Evolutionary conservation across 2,329 filamentous ascomycete species (phyloP).

Genomic region (Xylariaceae sp.): DNA sequence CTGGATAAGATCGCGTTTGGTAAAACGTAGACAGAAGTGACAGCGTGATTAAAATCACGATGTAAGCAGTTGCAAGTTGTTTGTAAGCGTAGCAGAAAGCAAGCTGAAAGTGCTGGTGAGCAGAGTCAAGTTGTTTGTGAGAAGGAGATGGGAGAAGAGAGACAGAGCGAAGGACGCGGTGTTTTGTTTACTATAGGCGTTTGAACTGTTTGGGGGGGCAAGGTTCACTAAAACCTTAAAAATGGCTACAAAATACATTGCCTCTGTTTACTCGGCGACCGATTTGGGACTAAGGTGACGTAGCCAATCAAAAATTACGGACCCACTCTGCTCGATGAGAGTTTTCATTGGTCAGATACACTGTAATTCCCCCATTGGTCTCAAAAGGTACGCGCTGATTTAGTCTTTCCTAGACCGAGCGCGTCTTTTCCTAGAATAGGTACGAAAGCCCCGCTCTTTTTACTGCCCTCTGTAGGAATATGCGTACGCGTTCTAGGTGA

Average conservation of each 20-base stretch:
- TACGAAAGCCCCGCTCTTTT: too few species aligned
- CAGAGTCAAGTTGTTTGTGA: slow-evolving; percentile 6
- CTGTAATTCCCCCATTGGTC: neutral
- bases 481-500: too few species aligned
- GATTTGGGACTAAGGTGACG: neutral
- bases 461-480: too few species aligned
- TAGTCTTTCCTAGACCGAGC: too few species aligned
- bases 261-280: neutral
- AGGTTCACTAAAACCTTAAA: neutral
- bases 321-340: neutral
- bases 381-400: neutral
- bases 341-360: neutral
- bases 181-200: slow-evolving; percentile 11
- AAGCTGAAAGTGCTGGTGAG: slow-evolving; percentile 5
- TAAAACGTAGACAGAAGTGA: neutral
- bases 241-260: neutral
- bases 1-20: neutral
- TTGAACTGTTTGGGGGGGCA: neutral
- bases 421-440: too few species aligned
- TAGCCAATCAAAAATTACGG: neutral
- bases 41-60: slow-evolving; percentile 2
- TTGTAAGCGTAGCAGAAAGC: slow-evolving; percentile 11
- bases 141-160: slow-evolving; percentile 3
- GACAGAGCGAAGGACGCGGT: slow-evolving; percentile 7
- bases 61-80: slow-evolving; percentile 10